Evolutionary conservation across 768 basidiomycete genomes (phyloP).

Genomic region (Mycena maculata): DNA sequence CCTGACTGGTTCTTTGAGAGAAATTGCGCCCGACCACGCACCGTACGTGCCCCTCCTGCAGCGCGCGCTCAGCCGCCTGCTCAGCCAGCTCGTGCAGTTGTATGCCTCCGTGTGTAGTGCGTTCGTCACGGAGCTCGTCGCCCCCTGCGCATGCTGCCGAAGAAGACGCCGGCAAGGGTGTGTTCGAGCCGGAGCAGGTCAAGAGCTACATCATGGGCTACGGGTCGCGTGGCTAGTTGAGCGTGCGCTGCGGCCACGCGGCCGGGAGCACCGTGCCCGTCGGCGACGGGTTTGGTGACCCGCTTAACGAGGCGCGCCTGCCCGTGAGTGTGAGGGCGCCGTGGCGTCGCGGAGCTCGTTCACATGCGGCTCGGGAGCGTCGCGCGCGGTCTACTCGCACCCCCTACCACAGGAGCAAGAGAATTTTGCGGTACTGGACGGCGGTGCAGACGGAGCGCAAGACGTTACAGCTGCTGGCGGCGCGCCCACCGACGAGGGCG

Average conservation of each 20-base stretch:
- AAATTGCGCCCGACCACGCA: slow-evolving; percentile 72
- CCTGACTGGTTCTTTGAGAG: slow-evolving; percentile 98
- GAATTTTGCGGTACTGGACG: slow-evolving; percentile 65
- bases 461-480: slow-evolving; percentile 81
- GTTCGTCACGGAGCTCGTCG: slow-evolving; percentile 81
- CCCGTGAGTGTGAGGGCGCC: slow-evolving; percentile 42
- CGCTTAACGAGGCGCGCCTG: slow-evolving; percentile 50
- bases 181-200: slow-evolving; percentile 78
- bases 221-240: slow-evolving; percentile 86
- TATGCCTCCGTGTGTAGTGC: slow-evolving; percentile 88
- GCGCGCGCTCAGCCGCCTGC: slow-evolving; percentile 89
- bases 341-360: slow-evolving; percentile 77
- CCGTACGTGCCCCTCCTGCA: slow-evolving; percentile 92
- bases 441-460: slow-evolving; percentile 82
- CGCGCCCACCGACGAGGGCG: no score
- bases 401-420: slow-evolving; percentile 60
- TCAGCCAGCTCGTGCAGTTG: slow-evolving; percentile 92
- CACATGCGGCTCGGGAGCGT: slow-evolving; percentile 84
- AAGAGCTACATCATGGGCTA: slow-evolving; percentile 96
- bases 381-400: slow-evolving; percentile 73
- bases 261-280: slow-evolving; percentile 86
- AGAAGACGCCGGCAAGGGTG: slow-evolving; percentile 37
- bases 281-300: slow-evolving; percentile 73
- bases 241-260: slow-evolving; percentile 89
- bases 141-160: slow-evolving; percentile 66